phyloP scores from a whole-genome alignment of 2,329 filamentous ascomycete species.

The Rosellinia necatrix region DNA sequence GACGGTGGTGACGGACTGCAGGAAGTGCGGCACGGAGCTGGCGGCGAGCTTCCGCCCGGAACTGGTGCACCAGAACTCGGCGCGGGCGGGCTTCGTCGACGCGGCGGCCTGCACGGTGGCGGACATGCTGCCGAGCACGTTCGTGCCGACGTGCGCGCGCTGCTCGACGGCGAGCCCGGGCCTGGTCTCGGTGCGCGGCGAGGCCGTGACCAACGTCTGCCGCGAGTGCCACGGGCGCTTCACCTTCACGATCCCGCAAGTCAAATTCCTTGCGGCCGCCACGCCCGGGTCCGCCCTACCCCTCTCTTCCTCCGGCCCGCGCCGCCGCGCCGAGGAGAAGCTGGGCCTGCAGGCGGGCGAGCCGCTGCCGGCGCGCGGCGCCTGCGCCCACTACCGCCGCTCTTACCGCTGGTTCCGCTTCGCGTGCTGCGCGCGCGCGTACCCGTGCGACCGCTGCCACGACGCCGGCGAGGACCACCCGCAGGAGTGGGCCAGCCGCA shows the following conservation, averaged over 20 bases:
- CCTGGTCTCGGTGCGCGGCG: conserved; percentile 73
- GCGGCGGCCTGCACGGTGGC: conserved; percentile 73
- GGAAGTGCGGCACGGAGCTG: conserved; percentile 61
- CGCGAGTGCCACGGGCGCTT: conserved; percentile 80
- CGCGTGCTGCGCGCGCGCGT: conserved; percentile 63
- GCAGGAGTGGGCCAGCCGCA: conserved; percentile 81
- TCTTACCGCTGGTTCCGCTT: conserved; percentile 69
- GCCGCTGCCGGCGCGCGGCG: conserved; percentile 56
- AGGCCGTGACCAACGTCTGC: conserved; percentile 75
- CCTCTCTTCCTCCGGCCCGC: conserved; percentile 46
- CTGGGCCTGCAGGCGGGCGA: conserved; percentile 63
- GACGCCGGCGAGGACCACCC: conserved; percentile 72
- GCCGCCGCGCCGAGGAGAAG: conserved; percentile 56
- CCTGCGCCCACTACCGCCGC: conserved; percentile 62
- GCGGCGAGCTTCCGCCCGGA: conserved; percentile 65
- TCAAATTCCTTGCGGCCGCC: conserved; percentile 78
- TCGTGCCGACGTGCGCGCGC: conserved; percentile 75
- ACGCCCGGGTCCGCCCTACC: conserved; percentile 56
- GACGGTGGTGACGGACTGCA: conserved; percentile 59
- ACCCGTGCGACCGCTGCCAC: conserved; percentile 75
- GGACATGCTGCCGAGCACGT: conserved; percentile 79
- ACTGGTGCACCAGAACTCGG: conserved; percentile 73
- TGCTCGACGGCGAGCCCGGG: conserved; percentile 75
- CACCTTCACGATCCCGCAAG: conserved; percentile 76
- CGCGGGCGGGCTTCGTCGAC: conserved; percentile 79